Evolutionary conservation across 1,139 yeast species (phyloP).

Genomic region (Tardiomyces digboiensis): DNA sequence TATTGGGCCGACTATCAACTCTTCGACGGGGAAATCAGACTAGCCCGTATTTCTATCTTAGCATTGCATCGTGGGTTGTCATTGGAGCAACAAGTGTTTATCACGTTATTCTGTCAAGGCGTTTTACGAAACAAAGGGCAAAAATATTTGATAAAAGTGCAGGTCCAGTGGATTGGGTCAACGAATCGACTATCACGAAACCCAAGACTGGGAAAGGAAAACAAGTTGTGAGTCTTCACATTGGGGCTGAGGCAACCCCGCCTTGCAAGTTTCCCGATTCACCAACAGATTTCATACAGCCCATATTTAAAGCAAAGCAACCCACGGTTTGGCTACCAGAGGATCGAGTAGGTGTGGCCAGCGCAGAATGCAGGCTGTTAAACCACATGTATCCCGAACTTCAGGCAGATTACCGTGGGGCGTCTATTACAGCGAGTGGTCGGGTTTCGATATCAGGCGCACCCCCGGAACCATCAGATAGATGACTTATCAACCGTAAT

Average conservation of each 20-base stretch:
- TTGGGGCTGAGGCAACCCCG: background rate
- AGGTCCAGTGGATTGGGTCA: background rate
- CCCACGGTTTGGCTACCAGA: conserved; percentile 29
- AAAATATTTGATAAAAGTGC: background rate
- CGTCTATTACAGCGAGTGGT: conserved; percentile 9
- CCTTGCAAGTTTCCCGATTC: background rate
- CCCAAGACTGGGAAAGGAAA: background rate
- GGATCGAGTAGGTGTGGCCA: conserved; percentile 23
- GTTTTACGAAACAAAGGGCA: background rate
- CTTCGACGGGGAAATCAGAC: background rate
- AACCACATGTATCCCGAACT: conserved; percentile 16
- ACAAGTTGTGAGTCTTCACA: too few relatives aligned
- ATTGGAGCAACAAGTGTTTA: background rate
- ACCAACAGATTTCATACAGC: conserved; percentile 16
- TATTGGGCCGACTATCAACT: conserved; percentile 54
- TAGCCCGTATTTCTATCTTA: background rate
- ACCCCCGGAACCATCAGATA: conserved; percentile 17
- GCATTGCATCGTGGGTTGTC: background rate
- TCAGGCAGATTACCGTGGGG: conserved; percentile 16
- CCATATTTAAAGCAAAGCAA: conserved; percentile 16
- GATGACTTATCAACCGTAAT: too few relatives aligned
- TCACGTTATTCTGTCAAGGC: background rate
- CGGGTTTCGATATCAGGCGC: conserved; percentile 9
- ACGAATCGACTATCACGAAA: background rate
- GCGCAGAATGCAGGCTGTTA: conserved; percentile 21